A percentile compares a stretch with the other conserved stretches of the same genome.
Evolutionary conservation across 177 flowering plant species (phyloP).

Genomic region (Vitis hybrid): DNA sequence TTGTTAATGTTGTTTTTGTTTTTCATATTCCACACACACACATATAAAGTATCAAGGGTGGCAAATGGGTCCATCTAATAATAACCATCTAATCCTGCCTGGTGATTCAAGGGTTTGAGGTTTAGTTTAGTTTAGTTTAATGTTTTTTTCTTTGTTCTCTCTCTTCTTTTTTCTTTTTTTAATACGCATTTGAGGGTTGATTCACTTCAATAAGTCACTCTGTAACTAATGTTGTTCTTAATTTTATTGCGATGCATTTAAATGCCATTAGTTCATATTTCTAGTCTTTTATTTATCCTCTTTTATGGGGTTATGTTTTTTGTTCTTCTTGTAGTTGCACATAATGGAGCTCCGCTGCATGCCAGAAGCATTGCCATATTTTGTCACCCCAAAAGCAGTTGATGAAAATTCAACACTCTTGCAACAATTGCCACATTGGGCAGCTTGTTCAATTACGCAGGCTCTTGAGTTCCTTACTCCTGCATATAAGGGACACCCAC

Average conservation of each 20-base stretch:
- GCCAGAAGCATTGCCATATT: slow-evolving; percentile 93
- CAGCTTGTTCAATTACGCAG: slow-evolving; percentile 95
- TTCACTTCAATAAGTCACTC: too few species aligned
- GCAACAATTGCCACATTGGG: slow-evolving; percentile 98
- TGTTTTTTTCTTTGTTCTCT: too few species aligned
- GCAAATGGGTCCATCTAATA: too few species aligned
- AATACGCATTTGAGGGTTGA: too few species aligned
- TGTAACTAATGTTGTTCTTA: not conserved
- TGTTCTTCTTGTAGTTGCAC: slow-evolving; percentile 51
- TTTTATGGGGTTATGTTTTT: not conserved
- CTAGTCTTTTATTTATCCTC: not conserved
- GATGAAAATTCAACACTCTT: slow-evolving; percentile 83
- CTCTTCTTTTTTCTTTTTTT: too few species aligned
- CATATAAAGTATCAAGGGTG: too few species aligned
- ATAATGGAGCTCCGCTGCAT: slow-evolving; percentile 74
- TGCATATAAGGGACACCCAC: slow-evolving; percentile 91
- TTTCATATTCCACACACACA: too few species aligned
- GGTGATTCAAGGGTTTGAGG: too few species aligned
- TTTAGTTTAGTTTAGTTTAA: too few species aligned
- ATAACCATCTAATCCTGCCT: too few species aligned
- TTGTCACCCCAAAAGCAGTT: slow-evolving; percentile 92
- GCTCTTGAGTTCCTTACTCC: slow-evolving; percentile 96
- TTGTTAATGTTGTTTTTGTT: too few species aligned
- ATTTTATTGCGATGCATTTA: not conserved
- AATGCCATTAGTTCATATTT: not conserved